phyloP scores from a whole-genome alignment of 2,329 filamentous ascomycete genomes.

The Metarhizium anisopliae region DNA sequence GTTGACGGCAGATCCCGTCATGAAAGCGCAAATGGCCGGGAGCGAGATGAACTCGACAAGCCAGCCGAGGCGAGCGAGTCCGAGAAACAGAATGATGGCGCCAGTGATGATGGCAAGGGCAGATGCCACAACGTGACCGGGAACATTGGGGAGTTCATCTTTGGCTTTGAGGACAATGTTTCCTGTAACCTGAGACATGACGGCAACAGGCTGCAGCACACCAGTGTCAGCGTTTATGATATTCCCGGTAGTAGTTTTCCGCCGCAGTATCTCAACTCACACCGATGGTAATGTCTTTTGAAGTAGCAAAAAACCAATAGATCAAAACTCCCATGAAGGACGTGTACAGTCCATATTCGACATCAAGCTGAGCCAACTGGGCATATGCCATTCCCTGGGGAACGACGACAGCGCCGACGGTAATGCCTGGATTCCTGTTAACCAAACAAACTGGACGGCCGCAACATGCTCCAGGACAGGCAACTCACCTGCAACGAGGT shows the following conservation, averaged over 20 bases:
- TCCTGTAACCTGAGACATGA: slow-evolving; percentile 44
- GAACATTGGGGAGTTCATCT: slow-evolving; percentile 27
- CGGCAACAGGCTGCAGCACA: slow-evolving; percentile 37
- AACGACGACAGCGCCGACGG: slow-evolving; percentile 45
- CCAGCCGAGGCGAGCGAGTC: slow-evolving; percentile 42
- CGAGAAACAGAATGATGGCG: slow-evolving; percentile 38
- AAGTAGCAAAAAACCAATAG: slow-evolving; percentile 98
- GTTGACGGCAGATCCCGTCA: slow-evolving; percentile 43
- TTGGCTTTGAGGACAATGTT: slow-evolving; percentile 34
- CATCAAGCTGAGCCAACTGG: slow-evolving; percentile 34
- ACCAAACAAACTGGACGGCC: background rate
- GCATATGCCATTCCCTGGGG: slow-evolving; percentile 47
- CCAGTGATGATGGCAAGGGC: slow-evolving; percentile 39
- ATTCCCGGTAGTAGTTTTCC: background rate
- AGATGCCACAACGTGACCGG: slow-evolving; percentile 35
- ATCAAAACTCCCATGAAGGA: slow-evolving; percentile 93
- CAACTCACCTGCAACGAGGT: slow-evolving; percentile 33
- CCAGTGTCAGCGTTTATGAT: slow-evolving; percentile 7
- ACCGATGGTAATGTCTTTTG: slow-evolving; percentile 82
- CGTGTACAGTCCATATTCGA: slow-evolving; percentile 49
- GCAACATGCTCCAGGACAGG: background rate
- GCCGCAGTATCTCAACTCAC: slow-evolving; percentile 34
- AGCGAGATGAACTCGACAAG: slow-evolving; percentile 46
- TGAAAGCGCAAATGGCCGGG: slow-evolving; percentile 43
- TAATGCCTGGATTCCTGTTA: slow-evolving; percentile 20